Conservation (phyloP, 768 basidiomycete species). For the Lepiota brunneoincarnata region DNA sequence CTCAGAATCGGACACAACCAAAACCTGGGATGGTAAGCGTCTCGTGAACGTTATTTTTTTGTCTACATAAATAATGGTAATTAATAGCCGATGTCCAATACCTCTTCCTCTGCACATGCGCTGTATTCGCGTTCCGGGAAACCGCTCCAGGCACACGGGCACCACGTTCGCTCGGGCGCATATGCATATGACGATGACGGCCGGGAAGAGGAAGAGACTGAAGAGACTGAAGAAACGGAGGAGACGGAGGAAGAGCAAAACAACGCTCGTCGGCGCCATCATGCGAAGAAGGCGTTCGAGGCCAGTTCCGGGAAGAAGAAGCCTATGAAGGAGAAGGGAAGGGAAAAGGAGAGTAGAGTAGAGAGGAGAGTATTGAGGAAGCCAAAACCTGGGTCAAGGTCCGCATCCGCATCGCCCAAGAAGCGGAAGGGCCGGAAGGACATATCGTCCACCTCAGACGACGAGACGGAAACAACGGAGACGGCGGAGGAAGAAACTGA, state of each 20-base stretch:
- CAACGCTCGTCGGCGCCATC: background rate
- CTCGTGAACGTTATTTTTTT: background rate
- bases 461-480: conserved; percentile 6
- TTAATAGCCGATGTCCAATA: conserved; percentile 6
- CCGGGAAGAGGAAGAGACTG: conserved; percentile 17
- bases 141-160: conserved; percentile 8
- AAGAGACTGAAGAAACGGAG: conserved; percentile 17
- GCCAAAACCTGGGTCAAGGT: background rate
- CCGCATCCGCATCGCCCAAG: conserved; percentile 11
- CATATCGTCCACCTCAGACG: conserved; percentile 8
- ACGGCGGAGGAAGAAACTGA: conserved; percentile 7
- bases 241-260: conserved; percentile 11
- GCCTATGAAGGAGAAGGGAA: conserved; percentile 14
- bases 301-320: background rate
- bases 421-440: conserved; percentile 1
- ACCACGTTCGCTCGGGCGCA: conserved; percentile 12
- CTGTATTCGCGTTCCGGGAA: conserved; percentile 10
- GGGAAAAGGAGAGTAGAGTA: conserved; percentile 13
- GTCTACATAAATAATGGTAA: background rate
- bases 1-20: background rate
- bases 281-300: conserved; percentile 9
- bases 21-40: conserved; percentile 6
- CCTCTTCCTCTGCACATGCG: conserved; percentile 10
- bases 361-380: conserved; percentile 10
- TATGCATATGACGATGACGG: conserved; percentile 17